Evolutionary conservation across 2,329 filamentous ascomycete species (phyloP), one percentile per base, ranked within the genome.

Genomic region (Aspergillus amoenus): DNA sequence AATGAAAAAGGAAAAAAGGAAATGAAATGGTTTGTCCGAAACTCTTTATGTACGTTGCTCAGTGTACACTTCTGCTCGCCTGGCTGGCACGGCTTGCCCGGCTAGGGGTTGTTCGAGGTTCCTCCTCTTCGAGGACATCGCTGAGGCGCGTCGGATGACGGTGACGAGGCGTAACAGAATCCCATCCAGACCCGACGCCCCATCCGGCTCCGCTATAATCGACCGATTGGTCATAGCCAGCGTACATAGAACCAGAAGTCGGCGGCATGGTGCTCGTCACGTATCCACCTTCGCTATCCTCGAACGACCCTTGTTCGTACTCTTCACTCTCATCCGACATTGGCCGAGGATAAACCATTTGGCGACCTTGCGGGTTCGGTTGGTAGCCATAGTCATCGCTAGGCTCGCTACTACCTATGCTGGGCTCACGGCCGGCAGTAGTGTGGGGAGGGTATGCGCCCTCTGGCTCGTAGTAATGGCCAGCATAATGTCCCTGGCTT

Each of bases 91-190:
- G 68, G 70, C 86, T 88, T 11, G 86, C 86, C 64, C 88, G 90
- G 13, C 88, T 90, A 21, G 89, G 84, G 70, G 76, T 81, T n/a
- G 79, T 80, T 32, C 89, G 90, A 50, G 86, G 82, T 74, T 95
- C 91, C 64, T 94, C 90, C 62, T 95, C 91, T 69, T 92, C 89
- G 30, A 94, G 82, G 27, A 96, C 92, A 74, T 96, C 92, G 72
- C 91, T 96, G 61, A 96, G 79, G 56, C 93, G 81, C 8, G 92
- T 96, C 0, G 92, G 92, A 74, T 96, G 91, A 64, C 94, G 90
- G 73, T 96, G 92, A 55, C 80, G 72, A 5, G 87, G 83, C 22
- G 88, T 87, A 61, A 91, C 79, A n/a, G 78, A 76, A 61, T 94
- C 90, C 90, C 91, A 95, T 15, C 84, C 87, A 2, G 86, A 82